phyloP scores from a whole-genome alignment of 75 land plant species.

The Azolla pinnata region DNA sequence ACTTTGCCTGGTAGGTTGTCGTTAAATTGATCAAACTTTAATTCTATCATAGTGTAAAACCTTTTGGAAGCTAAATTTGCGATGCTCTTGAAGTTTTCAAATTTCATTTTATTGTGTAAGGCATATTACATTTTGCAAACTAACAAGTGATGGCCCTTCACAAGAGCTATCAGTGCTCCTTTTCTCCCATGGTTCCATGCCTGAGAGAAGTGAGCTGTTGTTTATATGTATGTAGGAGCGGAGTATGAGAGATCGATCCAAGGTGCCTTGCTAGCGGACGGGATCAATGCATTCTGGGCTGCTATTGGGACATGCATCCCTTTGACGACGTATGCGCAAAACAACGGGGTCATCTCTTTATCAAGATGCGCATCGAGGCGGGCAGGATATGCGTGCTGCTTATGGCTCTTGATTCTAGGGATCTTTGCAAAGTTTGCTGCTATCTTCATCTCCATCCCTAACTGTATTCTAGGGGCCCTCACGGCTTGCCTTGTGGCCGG shows the following conservation, averaged over 20 bases:
- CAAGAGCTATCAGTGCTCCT: no score
- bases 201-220: not conserved
- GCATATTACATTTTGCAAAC: no score
- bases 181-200: not conserved
- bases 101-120: no score
- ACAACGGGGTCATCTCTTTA: constrained; percentile 35
- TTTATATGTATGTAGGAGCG: constrained; percentile 10
- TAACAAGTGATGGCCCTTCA: no score
- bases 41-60: no score
- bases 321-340: constrained; percentile 32
- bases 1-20: no score
- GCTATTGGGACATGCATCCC: constrained; percentile 28
- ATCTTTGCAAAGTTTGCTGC: constrained; percentile 33
- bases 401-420: constrained; percentile 30
- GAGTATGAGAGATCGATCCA: constrained; percentile 25
- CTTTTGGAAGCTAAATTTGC: no score
- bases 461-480: constrained; percentile 31
- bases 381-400: constrained; percentile 31
- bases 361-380: constrained; percentile 33
- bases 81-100: no score
- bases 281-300: constrained; percentile 32
- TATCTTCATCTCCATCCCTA: constrained; percentile 27
- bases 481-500: constrained; percentile 31
- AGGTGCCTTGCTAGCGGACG: constrained; percentile 34
- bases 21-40: no score